phyloP scores from a whole-genome alignment of 495 filamentous ascomycete genomes.

The Acidomyces sp. region DNA sequence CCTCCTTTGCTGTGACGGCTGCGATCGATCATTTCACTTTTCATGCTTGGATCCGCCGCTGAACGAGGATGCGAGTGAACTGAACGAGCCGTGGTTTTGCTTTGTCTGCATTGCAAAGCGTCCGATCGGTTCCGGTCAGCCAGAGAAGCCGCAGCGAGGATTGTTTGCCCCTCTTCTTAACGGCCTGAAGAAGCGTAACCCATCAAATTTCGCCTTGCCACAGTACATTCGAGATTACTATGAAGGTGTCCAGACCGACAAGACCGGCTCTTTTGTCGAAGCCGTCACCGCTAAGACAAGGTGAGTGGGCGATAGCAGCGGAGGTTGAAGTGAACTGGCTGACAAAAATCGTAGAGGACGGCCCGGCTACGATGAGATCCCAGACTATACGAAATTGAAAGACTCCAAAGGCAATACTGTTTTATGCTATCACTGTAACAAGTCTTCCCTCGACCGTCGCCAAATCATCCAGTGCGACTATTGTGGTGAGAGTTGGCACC shows the following conservation, averaged over 20 bases:
- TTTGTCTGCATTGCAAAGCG: slow-evolving; percentile 46
- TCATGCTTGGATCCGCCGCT: slow-evolving; percentile 70
- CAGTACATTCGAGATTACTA: slow-evolving; percentile 54
- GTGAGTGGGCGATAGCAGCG: slow-evolving; percentile 26
- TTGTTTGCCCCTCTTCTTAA: slow-evolving; percentile 47
- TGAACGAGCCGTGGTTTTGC: slow-evolving; percentile 72
- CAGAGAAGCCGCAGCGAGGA: slow-evolving; percentile 27
- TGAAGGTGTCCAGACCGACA: slow-evolving; percentile 55
- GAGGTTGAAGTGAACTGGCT: slow-evolving; percentile 10
- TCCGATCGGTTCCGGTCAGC: slow-evolving; percentile 26
- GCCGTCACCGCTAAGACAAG: slow-evolving; percentile 28
- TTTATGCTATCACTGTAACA: slow-evolving; percentile 58
- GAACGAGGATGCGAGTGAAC: slow-evolving; percentile 45
- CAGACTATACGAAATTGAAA: slow-evolving; percentile 51
- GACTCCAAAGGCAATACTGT: slow-evolving; percentile 55
- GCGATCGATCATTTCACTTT: slow-evolving; percentile 75
- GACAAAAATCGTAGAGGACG: slow-evolving; percentile 35
- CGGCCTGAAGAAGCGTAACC: slow-evolving; percentile 48
- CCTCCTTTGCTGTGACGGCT: slow-evolving; percentile 85
- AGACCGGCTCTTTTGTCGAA: slow-evolving; percentile 71
- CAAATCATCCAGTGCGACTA: slow-evolving; percentile 40
- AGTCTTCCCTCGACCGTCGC: slow-evolving; percentile 40
- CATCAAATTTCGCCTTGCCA: slow-evolving; percentile 63
- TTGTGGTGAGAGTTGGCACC: slow-evolving; percentile 70
- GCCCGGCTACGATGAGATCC: slow-evolving; percentile 44